Evolutionary conservation across 192 early-diverging fungal species (phyloP).

Genomic region (Linnemannia schmuckeri): DNA sequence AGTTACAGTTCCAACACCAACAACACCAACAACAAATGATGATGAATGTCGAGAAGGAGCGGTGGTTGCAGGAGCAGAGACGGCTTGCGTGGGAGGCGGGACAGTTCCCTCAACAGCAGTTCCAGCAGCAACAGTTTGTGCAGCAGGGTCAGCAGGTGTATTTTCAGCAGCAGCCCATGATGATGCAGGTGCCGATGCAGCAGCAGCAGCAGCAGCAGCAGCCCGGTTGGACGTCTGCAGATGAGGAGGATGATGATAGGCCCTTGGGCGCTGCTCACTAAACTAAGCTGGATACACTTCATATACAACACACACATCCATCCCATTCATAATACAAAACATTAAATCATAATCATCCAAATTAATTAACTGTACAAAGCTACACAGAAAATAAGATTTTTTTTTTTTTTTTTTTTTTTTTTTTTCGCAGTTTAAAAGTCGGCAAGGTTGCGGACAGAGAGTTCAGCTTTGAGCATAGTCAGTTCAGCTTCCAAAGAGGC

Average conservation of each 20-base stretch:
- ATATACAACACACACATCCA: not conserved
- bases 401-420: not conserved
- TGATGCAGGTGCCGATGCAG: not conserved
- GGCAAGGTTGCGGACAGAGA: constrained; percentile 50
- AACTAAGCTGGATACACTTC: not conserved
- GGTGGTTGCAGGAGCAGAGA: constrained; percentile 50
- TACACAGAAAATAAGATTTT: not conserved
- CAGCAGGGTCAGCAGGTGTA: not conserved
- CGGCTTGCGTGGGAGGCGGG: constrained; percentile 32
- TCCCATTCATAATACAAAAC: not conserved
- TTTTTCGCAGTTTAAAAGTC: not conserved
- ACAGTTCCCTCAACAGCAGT: not conserved
- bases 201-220: constrained; percentile 17
- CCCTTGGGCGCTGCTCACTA: constrained; percentile 7
- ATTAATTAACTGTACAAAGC: not conserved
- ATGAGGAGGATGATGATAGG: constrained; percentile 27
- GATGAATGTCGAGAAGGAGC: constrained; percentile 38
- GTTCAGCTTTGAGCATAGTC: constrained; percentile 60
- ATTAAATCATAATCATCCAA: not conserved
- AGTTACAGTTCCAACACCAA: constrained; percentile 44
- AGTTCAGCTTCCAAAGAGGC: constrained; percentile 55
- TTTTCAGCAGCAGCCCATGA: constrained; percentile 6
- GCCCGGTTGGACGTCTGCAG: constrained; percentile 13
- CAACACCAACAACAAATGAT: constrained; percentile 40
- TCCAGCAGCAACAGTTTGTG: not conserved